Percentiles rank a stretch among this genome's conserved stretches.
phyloP scores from a whole-genome alignment of 768 basidiomycete genomes.

The Tricholoma matsutake region DNA sequence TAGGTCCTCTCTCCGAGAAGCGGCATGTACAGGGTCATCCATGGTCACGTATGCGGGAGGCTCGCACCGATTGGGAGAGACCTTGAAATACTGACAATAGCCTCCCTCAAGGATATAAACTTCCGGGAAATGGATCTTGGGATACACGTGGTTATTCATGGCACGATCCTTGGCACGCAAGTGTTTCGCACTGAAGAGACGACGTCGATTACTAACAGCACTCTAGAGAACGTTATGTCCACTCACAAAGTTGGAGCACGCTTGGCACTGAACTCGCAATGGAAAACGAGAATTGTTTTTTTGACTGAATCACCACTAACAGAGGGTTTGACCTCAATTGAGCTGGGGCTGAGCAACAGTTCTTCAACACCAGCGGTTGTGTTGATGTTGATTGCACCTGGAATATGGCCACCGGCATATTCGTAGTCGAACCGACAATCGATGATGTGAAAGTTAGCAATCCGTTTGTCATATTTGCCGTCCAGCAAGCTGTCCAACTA shows the following conservation, averaged over 20 bases:
- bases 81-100: conserved; percentile 83
- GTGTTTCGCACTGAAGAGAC: conserved; percentile 75
- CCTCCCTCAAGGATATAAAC: conserved; percentile 97
- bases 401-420: conserved; percentile 89
- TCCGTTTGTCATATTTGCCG: conserved; percentile 63
- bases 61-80: conserved; percentile 66
- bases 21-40: conserved; percentile 87
- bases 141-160: conserved; percentile 86
- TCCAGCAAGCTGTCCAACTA: conserved; percentile 79
- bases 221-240: neutral
- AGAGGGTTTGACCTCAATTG: conserved; percentile 60
- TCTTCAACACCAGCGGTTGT: conserved; percentile 77
- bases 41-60: conserved; percentile 86
- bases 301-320: conserved; percentile 68
- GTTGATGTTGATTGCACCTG: conserved; percentile 89
- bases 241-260: conserved; percentile 94
- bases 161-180: conserved; percentile 88
- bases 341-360: conserved; percentile 59
- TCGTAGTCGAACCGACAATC: conserved; percentile 99
- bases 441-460: conserved; percentile 75
- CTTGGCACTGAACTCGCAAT: conserved; percentile 97
- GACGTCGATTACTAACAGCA: neutral
- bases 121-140: conserved; percentile 92
- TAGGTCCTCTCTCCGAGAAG: conserved; percentile 79
- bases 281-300: conserved; percentile 91